Percentiles rank a stretch among this genome's conserved stretches.
These are phyloP conservation scores for Purpureocillium takamizusanense DNA, from an alignment of 2,329 filamentous ascomycete species.

Conservation along the genomic window DNA sequence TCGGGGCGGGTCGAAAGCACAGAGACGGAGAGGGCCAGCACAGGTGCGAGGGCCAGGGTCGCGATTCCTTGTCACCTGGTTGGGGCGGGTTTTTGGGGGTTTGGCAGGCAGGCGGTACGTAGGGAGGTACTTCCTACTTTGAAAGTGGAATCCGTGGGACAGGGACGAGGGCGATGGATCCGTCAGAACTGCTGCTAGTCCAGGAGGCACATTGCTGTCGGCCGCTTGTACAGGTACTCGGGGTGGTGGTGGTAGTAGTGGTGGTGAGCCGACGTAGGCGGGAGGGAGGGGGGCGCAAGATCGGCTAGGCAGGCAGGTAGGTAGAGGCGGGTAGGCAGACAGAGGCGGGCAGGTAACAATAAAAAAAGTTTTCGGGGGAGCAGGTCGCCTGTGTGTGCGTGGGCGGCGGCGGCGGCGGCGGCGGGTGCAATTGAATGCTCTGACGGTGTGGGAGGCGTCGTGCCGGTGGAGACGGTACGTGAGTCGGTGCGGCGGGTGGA, in stretches of 20 bases:
- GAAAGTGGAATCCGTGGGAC: constrained; percentile 6
- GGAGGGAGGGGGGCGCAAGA: too few relatives aligned
- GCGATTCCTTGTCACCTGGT: constrained; percentile 7
- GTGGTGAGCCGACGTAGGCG: too few relatives aligned
- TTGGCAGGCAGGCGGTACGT: too few relatives aligned
- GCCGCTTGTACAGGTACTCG: background rate
- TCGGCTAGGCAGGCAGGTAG: too few relatives aligned
- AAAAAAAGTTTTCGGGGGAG: constrained; percentile 19
- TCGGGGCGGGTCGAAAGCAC: constrained; percentile 7
- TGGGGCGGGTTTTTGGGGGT: too few relatives aligned
- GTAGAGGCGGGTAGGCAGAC: too few relatives aligned
- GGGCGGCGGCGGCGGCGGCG: constrained; percentile 9
- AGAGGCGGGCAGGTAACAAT: background rate
- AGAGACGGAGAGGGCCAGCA: background rate
- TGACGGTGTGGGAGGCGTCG: constrained; percentile 2
- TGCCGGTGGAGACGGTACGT: constrained; percentile 3
- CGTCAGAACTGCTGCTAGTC: constrained; percentile 9
- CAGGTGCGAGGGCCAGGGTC: constrained; percentile 3
- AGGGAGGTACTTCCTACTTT: constrained; percentile 5
- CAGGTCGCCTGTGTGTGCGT: constrained; percentile 10
- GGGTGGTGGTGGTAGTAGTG: too few relatives aligned
- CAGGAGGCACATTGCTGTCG: constrained; percentile 1
- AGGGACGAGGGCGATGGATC: constrained; percentile 8
- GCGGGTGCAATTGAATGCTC: constrained; percentile 5
- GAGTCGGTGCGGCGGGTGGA: constrained; percentile 8